Percentiles rank a stretch among this genome's conserved stretches.
These are phyloP conservation scores for Penicillium fimorum DNA, from an alignment of 495 filamentous ascomycete species.

Conservation along the genomic window DNA sequence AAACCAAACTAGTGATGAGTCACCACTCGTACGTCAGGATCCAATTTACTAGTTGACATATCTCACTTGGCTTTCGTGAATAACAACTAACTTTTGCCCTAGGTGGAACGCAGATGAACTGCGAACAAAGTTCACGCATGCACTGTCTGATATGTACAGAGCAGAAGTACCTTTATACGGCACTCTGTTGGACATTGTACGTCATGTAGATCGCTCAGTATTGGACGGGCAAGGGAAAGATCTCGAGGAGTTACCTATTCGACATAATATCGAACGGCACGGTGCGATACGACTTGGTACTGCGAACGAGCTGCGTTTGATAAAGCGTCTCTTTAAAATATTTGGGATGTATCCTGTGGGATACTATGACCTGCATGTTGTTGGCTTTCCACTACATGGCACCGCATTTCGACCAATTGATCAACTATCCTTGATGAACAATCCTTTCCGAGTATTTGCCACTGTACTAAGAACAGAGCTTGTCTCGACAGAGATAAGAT, in stretches of 20 bases:
- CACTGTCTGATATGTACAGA: not conserved
- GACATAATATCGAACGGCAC: slow-evolving; percentile 40
- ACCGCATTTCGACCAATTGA: slow-evolving; percentile 38
- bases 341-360: slow-evolving; percentile 45
- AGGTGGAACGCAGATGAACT: not conserved
- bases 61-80: no score
- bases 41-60: no score
- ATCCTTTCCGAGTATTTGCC: slow-evolving; percentile 47
- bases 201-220: not conserved
- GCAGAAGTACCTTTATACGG: not conserved
- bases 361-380: slow-evolving; percentile 43
- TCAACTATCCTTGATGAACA: slow-evolving; percentile 23
- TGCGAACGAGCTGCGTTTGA: slow-evolving; percentile 33
- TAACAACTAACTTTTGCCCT: not conserved
- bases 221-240: slow-evolving; percentile 22
- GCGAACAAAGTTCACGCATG: not conserved
- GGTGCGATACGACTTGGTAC: slow-evolving; percentile 46
- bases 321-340: slow-evolving; percentile 40
- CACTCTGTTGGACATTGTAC: not conserved
- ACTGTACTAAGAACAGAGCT: slow-evolving; percentile 40
- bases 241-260: slow-evolving; percentile 29
- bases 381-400: slow-evolving; percentile 44
- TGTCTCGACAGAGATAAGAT: slow-evolving; percentile 28
- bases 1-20: no score
- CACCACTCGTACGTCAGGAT: no score